Evolutionary conservation across 257 asterid species (phyloP), one percentile per base, ranked within the genome.

Genomic region (Solanum pinnatisectum): DNA sequence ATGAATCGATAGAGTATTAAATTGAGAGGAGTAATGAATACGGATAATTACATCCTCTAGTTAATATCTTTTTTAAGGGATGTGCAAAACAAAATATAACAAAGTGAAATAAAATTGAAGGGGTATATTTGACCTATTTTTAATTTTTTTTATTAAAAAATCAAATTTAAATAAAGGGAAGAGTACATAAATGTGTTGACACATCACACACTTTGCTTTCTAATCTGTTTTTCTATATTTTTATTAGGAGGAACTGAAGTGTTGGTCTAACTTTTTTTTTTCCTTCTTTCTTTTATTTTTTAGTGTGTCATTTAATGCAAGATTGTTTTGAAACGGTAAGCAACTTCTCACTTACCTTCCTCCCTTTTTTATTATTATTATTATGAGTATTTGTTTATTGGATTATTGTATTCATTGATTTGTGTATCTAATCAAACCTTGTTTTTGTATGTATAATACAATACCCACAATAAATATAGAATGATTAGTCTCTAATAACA

Each of bases 281-380:
- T 52, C 63, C 32, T 74, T 84, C 6, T 42, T 40, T 65, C 71
- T 87, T 90, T 90, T 71, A 70, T 77, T 84, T 76, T 74, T 82
- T 89, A 73, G 90, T 88, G 90, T 87, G 87, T 65, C 92, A 30
- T 86, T 86, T 84, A 36, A 63, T 87, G 87, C 91, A 88, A 60
- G 89, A 87, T 89, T 89, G 94, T 93, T 93, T 92, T 90, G 89
- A 89, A 89, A 89, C 93, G 94, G 94, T 93, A 93, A 90, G 95
- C 93, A 95, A 92, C 95, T 92, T 79, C 71, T 68, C 44, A 68
- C 81, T 86, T 40, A 72, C 81, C 65, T 49, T 82, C 89, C 90
- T 79, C 83, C 56, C 56, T 87, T 87, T 88, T 42, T 82, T 76
- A 42, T 30, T 74, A 65, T 81, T 73, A 49, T 27, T 67, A 65